These are phyloP conservation scores for Ascosphaera acerosa DNA, from an alignment of 2,329 filamentous ascomycete genomes.

Conservation along the genomic window DNA sequence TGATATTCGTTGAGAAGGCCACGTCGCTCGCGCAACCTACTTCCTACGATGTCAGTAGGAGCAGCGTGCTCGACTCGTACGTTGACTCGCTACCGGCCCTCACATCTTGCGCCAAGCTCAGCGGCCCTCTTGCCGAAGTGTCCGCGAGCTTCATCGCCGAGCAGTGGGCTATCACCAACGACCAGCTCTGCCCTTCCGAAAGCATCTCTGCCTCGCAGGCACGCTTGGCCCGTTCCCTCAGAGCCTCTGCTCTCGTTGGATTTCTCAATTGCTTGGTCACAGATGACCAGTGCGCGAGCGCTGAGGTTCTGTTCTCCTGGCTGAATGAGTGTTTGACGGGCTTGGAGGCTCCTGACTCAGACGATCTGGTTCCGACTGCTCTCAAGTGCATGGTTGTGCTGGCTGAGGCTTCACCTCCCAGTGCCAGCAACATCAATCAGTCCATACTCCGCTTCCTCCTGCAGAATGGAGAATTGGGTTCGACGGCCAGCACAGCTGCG, in stretches of 20 bases:
- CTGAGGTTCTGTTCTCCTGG: conserved; percentile 58
- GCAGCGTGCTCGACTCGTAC: neutral
- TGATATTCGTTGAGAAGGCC: neutral
- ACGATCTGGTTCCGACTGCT: conserved; percentile 48
- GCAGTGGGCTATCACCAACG: conserved; percentile 67
- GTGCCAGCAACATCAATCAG: conserved; percentile 50
- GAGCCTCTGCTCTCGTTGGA: conserved; percentile 54
- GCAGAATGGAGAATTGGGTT: conserved; percentile 44
- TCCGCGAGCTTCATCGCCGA: conserved; percentile 52
- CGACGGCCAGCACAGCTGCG: conserved; percentile 53
- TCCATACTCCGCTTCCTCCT: conserved; percentile 71
- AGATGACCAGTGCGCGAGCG: conserved; percentile 56
- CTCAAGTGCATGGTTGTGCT: conserved; percentile 63
- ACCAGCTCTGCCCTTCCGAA: conserved; percentile 69
- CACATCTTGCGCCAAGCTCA: conserved; percentile 15
- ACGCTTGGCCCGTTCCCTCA: conserved; percentile 60
- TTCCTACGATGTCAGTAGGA: neutral
- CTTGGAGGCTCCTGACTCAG: conserved; percentile 55
- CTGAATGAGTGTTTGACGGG: conserved; percentile 62
- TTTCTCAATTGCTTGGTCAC: conserved; percentile 68
- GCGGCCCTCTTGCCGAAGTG: conserved; percentile 26
- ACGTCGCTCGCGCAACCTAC: neutral
- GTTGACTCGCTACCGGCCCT: conserved; percentile 3
- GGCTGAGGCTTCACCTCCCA: conserved; percentile 45
- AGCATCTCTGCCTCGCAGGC: conserved; percentile 73